Percentiles rank a stretch among this genome's conserved stretches.
phyloP scores from a whole-genome alignment of 192 early-diverging fungal genomes.

The Coemansia aciculifera region DNA sequence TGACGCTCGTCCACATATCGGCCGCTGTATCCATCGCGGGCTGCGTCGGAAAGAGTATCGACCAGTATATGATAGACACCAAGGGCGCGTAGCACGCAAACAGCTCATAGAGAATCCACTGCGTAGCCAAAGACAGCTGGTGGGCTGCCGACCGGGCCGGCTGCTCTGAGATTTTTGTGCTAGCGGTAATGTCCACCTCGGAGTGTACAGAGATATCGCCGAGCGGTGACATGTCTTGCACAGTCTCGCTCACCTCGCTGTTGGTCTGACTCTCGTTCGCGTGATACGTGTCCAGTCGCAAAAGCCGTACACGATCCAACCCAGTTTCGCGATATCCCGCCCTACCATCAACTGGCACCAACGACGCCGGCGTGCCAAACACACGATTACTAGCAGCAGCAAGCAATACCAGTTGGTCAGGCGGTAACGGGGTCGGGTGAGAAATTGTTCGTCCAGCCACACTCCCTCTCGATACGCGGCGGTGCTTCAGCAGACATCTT shows the following conservation, averaged over 20 bases:
- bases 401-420: background rate
- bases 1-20: conserved; percentile 44
- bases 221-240: background rate
- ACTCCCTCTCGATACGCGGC: background rate
- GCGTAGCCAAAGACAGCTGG: conserved; percentile 32
- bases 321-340: background rate
- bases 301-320: background rate
- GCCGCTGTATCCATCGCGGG: conserved; percentile 8
- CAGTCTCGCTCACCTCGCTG: conserved; percentile 2
- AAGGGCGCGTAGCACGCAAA: conserved; percentile 49
- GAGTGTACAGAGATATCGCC: background rate
- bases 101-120: conserved; percentile 48
- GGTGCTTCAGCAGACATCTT: background rate
- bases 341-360: background rate
- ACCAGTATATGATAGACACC: conserved; percentile 49
- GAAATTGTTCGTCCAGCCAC: conserved; percentile 1
- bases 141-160: conserved; percentile 5
- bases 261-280: no score
- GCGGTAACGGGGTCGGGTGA: conserved; percentile 1
- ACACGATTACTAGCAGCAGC: background rate
- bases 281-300: background rate
- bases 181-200: background rate
- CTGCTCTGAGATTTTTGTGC: background rate
- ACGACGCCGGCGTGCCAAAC: conserved; percentile 5
- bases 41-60: conserved; percentile 34